Base-by-base conservation (phyloP, 1,284 basidiomycete genomes). In the Vanrija pseudolonga region DNA sequence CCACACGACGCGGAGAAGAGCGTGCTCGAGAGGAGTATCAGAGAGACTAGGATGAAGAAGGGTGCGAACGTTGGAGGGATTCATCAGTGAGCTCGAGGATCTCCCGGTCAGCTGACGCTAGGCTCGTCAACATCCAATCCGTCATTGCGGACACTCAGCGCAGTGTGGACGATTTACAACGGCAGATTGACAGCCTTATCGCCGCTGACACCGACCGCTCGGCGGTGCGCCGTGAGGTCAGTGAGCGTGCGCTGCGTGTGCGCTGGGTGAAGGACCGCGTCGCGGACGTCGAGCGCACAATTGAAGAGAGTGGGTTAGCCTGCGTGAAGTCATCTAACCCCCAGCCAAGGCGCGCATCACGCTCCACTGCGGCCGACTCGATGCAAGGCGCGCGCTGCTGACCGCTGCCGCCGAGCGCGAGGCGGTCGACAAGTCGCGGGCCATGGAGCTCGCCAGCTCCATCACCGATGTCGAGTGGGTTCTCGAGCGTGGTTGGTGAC, bases 41-140 rank as follows among this genome's bases (percentile, higher is more conserved):
- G 73, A 24, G 76, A 78, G 51, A 76, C 74, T 8, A 61, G 68
- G 36, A 76, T 76, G 76, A 71, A 73, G 60, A 67, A 69, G 44
- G 73, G 74, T 11, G 58, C 66, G 8, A 68, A 66, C 0, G 57
- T 76, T 3, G 72, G 72, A 8, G 67, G 61, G 1, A 50, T 78
- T 6, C 70, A 74, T 50, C 70, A 74, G 74, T 76, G 41, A 47
- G 72, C 62, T 2, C n/a, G 4, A 1, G 11, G 0, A 4, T 11
- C 26, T n/a, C 7, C 2, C 0, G 2, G 6, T 3, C 19, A 26
- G 43, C 54, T 63, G 50, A 63, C 49, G 15, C 7, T 51, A 90
- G 89, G 67, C 77, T 91, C 24, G 84, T 84, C 39, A 84, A 82
- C 50, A 70, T 89, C 28, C 87, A 90, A 64, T 78, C 83, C 20